These are phyloP conservation scores for Saccharomyces jurei DNA, from an alignment of 805 yeast genomes.

Conservation along the genomic window DNA sequence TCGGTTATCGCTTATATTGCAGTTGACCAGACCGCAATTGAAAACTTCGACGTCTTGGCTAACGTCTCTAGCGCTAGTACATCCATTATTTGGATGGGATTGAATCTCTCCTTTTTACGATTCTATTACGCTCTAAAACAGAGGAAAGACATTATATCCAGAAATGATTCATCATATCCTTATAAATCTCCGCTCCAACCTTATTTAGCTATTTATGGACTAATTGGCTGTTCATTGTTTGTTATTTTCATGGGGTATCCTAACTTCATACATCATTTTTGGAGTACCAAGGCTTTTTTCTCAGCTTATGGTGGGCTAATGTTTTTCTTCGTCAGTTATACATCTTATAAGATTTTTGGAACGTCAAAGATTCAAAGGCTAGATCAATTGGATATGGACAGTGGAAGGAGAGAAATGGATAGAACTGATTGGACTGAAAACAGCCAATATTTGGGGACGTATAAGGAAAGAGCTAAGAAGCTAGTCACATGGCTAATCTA, in stretches of 20 bases:
- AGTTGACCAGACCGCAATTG: constrained; percentile 47
- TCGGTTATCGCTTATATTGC: constrained; percentile 56
- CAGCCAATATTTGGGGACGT: constrained; percentile 30
- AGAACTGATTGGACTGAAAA: constrained; percentile 77
- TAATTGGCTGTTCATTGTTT: constrained; percentile 44
- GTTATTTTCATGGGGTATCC: constrained; percentile 54
- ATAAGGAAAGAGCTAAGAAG: constrained; percentile 24
- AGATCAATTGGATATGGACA: constrained; percentile 71
- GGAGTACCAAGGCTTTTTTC: constrained; percentile 56
- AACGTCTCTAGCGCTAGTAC: constrained; percentile 68
- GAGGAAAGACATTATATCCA: constrained; percentile 55
- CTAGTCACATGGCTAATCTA: constrained; percentile 29
- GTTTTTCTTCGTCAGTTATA: constrained; percentile 42
- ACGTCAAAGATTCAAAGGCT: constrained; percentile 60
- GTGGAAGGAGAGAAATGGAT: constrained; percentile 80
- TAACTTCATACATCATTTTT: constrained; percentile 48
- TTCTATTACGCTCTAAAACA: constrained; percentile 54
- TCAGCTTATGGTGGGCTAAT: constrained; percentile 58
- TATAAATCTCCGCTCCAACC: constrained; percentile 67
- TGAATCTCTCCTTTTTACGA: constrained; percentile 56
- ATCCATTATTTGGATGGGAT: constrained; percentile 69
- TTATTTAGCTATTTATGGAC: constrained; percentile 54
- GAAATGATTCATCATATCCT: constrained; percentile 60
- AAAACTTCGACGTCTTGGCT: constrained; percentile 58
- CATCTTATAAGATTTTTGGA: constrained; percentile 48